Base-by-base conservation (phyloP, 108 stramenopile genomes). In the Skeletonema costatum region DNA sequence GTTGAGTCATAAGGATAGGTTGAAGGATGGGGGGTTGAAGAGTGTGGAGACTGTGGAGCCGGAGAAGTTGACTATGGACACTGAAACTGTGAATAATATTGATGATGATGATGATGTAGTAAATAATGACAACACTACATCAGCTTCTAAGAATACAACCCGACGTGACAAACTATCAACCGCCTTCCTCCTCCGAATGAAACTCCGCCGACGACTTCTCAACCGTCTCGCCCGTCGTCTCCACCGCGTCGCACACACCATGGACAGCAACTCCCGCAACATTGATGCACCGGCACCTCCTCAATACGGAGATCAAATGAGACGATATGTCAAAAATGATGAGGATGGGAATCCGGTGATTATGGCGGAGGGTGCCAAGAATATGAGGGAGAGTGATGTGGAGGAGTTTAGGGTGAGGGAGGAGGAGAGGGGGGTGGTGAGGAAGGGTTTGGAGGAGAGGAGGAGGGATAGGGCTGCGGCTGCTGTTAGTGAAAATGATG, bases 161-260 rank as follows among this genome's bases (percentile, higher is more conserved):
- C 64, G 82, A n/a, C 48, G 77, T 31, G 17, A 77, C 42, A 66
- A 83, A 17, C 46, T 90, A 2, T 78, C 88, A 59, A 70, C 87
- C 5, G 83, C 89, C 33, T 94, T 92, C 73, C 64, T 83, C 58
- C 76, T 84, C 10, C 86, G 89, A 7, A 80, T 89, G 80, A 89
- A 91, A 62, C 68, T 94, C n/a, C 86, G 93, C 9, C 83, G 90
- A 14, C 83, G 88, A 11, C 63, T 94, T 1, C 70, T 86, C 64
- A 92, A 90, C 60, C 93, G 93, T 0, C 68, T 94, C 60, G 78
- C 82, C 9, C 85, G 93, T 16, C 86, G 93, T 35, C 32, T 94
- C 0, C 81, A 83, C 66, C 91, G 93, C 10, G 75, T 92, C 0
- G 89, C 89, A 10, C 85, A 87, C 68, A 53, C 77, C 56, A 87